phyloP scores from a whole-genome alignment of 192 early-diverging fungal genomes.

The Coemansia sp. region DNA sequence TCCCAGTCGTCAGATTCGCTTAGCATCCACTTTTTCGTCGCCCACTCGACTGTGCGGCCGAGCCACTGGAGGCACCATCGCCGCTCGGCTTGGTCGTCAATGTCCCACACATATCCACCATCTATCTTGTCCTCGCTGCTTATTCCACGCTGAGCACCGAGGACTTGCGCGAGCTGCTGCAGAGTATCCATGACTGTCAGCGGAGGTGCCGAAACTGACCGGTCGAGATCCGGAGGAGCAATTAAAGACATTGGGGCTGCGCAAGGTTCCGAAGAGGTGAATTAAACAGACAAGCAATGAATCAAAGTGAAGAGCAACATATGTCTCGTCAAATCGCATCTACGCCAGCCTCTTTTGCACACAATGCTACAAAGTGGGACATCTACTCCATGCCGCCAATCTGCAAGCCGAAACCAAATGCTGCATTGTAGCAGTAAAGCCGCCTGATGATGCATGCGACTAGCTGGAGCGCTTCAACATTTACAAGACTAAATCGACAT shows the following conservation, averaged over 20 bases:
- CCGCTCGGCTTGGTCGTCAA: background rate
- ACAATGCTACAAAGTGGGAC: constrained; percentile 1
- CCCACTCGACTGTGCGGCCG: background rate
- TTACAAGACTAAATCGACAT: too few species aligned
- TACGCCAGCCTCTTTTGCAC: background rate
- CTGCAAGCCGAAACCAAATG: background rate
- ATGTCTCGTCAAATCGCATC: too few species aligned
- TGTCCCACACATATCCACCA: constrained; percentile 1
- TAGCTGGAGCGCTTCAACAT: too few species aligned
- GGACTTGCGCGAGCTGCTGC: background rate
- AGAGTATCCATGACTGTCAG: constrained; percentile 1
- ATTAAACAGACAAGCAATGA: background rate
- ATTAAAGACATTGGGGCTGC: background rate
- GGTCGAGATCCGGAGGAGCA: background rate
- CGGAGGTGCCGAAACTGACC: background rate
- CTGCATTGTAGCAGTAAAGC: background rate
- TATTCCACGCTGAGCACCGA: background rate
- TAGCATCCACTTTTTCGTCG: background rate
- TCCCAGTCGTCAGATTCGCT: background rate
- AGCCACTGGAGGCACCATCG: background rate
- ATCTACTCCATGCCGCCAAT: background rate
- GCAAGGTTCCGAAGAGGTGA: background rate
- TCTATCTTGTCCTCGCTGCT: background rate
- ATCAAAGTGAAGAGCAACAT: background rate
- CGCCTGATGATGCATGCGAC: too few species aligned